Percentiles rank a stretch among this genome's conserved stretches.
Conservation (phyloP, 75 land plant species). For the Picea sitchensis region DNA sequence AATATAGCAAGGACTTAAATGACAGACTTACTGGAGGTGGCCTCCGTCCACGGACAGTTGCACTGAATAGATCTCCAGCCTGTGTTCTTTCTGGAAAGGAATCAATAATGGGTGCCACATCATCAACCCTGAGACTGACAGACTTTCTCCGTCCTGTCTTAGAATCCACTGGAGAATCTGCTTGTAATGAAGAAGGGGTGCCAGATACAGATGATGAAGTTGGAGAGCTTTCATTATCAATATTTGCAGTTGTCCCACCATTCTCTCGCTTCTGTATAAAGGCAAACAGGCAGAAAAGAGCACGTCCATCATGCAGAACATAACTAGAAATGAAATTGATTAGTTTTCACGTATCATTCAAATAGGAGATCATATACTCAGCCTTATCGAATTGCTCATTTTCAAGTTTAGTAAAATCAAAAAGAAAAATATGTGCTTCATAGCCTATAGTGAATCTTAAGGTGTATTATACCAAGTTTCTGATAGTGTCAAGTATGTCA, state of each 20-base stretch:
- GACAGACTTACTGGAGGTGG: constrained; percentile 63
- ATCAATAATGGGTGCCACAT: constrained; percentile 26
- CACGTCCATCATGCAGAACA: neutral
- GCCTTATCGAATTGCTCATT: neutral
- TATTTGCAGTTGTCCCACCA: constrained; percentile 25
- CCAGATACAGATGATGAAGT: constrained; percentile 48
- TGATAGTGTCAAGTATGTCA: neutral
- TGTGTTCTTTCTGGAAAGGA: constrained; percentile 67
- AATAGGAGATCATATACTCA: neutral
- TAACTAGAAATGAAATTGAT: neutral
- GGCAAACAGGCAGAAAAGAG: neutral
- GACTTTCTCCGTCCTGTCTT: constrained; percentile 51
- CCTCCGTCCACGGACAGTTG: constrained; percentile 48
- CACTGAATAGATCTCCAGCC: constrained; percentile 90
- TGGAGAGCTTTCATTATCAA: constrained; percentile 48
- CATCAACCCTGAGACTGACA: constrained; percentile 49
- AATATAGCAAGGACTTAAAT: neutral
- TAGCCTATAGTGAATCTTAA: constrained; percentile 1
- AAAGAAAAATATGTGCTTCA: neutral
- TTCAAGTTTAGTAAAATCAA: neutral
- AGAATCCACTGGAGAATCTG: constrained; percentile 18
- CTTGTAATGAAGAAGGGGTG: constrained; percentile 33
- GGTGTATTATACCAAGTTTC: neutral
- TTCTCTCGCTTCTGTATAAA: constrained; percentile 44
- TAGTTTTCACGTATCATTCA: neutral